Evolutionary conservation across 2,329 filamentous ascomycete genomes (phyloP).

Genomic region (Fusarium sp.): DNA sequence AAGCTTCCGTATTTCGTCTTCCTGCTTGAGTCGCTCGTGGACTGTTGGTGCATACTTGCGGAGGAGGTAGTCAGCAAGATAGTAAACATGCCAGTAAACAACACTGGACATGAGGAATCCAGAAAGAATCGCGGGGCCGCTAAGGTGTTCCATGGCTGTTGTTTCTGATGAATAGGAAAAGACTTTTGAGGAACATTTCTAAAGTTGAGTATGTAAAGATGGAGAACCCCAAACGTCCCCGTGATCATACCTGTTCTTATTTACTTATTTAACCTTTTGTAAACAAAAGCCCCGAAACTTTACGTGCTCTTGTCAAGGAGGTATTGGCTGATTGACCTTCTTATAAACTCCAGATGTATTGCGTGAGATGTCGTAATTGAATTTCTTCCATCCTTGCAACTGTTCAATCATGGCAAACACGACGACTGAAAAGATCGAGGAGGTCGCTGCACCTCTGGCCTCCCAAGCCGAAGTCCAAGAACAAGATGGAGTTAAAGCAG

Average conservation of each 20-base stretch:
- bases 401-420: not conserved
- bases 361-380: not conserved
- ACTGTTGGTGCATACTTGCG: slow-evolving; percentile 7
- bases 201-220: not conserved
- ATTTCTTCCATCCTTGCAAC: not conserved
- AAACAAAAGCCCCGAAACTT: not conserved
- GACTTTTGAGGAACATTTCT: not conserved
- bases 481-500: not conserved
- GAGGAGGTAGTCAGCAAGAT: slow-evolving; percentile 18
- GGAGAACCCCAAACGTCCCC: not conserved
- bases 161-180: not conserved
- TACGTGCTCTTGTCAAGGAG: not conserved
- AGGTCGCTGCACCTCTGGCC: not conserved
- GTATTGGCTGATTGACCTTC: not conserved
- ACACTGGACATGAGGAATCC: slow-evolving; percentile 24
- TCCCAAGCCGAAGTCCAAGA: not conserved
- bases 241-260: not conserved
- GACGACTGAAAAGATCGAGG: not conserved
- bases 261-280: slow-evolving; percentile 1
- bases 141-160: slow-evolving; percentile 10
- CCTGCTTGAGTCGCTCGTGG: slow-evolving; percentile 18
- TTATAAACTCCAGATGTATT: not conserved
- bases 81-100: slow-evolving; percentile 36
- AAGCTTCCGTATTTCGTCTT: slow-evolving; percentile 26
- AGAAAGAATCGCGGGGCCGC: slow-evolving; percentile 30